Evolutionary conservation across 2,329 filamentous ascomycete genomes (phyloP).

Genomic region (Conoideocrella luteorostrata): DNA sequence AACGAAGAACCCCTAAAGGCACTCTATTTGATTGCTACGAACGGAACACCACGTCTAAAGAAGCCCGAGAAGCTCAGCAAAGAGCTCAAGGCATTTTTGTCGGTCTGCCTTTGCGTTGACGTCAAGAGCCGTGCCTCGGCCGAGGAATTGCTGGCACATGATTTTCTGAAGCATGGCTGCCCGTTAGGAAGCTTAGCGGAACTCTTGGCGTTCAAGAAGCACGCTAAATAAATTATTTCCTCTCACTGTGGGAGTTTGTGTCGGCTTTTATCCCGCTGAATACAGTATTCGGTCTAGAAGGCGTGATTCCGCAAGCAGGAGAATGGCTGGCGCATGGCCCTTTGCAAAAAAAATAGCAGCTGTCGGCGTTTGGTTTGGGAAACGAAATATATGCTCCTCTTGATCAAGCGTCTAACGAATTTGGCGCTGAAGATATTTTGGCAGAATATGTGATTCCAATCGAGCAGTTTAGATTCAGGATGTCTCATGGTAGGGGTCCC

Average conservation of each 20-base stretch:
- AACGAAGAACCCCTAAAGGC: slow-evolving; percentile 98
- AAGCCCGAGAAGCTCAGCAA: slow-evolving; percentile 97
- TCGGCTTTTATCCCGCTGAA: too few relatives aligned
- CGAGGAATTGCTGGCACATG: slow-evolving; percentile 80
- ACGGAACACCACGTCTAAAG: slow-evolving; percentile 93
- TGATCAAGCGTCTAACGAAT: slow-evolving; percentile 7
- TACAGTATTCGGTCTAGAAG: too few relatives aligned
- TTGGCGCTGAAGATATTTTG: background rate
- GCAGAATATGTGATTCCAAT: background rate
- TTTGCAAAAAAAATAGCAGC: background rate
- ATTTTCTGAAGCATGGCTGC: slow-evolving; percentile 92
- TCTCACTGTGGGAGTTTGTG: too few relatives aligned
- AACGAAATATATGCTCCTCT: background rate
- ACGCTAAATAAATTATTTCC: slow-evolving; percentile 46
- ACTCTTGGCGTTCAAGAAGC: slow-evolving; percentile 79
- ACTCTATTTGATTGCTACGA: slow-evolving; percentile 94
- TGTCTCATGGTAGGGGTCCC: background rate
- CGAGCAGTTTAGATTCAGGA: background rate
- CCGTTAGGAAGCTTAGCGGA: slow-evolving; percentile 76
- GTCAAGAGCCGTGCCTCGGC: slow-evolving; percentile 91
- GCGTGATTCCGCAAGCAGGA: slow-evolving; percentile 4
- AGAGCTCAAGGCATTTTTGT: slow-evolving; percentile 95
- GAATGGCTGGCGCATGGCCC: slow-evolving; percentile 8
- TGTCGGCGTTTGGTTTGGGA: slow-evolving; percentile 10
- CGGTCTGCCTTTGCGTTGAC: slow-evolving; percentile 92